These are phyloP conservation scores for Sugiyamaella lignohabitans DNA, from an alignment of 805 yeast genomes.

Conservation along the genomic window DNA sequence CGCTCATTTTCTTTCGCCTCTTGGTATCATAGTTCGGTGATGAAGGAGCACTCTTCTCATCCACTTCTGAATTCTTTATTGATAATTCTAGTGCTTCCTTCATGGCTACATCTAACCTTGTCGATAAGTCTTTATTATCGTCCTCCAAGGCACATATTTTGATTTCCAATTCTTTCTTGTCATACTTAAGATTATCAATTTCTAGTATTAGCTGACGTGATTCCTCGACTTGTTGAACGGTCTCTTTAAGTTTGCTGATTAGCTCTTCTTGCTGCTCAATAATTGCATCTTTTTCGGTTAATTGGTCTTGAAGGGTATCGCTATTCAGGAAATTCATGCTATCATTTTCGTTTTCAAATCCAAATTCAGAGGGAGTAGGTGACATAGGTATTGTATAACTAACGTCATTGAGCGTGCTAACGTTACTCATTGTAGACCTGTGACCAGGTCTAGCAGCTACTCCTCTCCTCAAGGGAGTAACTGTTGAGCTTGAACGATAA, in stretches of 20 bases:
- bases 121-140: conserved; percentile 16
- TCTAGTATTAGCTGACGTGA: conserved; percentile 13
- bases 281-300: conserved; percentile 25
- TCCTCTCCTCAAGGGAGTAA: neutral
- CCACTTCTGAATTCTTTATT: neutral
- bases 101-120: conserved; percentile 13
- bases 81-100: conserved; percentile 9
- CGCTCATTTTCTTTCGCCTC: neutral
- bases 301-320: conserved; percentile 29
- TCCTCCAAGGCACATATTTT: conserved; percentile 14
- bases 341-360: neutral
- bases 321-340: conserved; percentile 15
- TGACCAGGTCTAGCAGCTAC: neutral
- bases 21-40: neutral
- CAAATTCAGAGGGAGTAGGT: neutral
- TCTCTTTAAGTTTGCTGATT: neutral
- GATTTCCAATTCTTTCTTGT: conserved; percentile 22
- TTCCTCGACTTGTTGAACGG: conserved; percentile 1
- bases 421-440: neutral
- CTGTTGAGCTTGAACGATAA: neutral
- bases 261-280: conserved; percentile 17
- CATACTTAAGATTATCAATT: conserved; percentile 19
- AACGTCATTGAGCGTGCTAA: neutral
- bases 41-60: neutral
- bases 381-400: conserved; percentile 2